phyloP scores from a whole-genome alignment of 805 yeast genomes.

The Saccharomycopsis sp. region DNA sequence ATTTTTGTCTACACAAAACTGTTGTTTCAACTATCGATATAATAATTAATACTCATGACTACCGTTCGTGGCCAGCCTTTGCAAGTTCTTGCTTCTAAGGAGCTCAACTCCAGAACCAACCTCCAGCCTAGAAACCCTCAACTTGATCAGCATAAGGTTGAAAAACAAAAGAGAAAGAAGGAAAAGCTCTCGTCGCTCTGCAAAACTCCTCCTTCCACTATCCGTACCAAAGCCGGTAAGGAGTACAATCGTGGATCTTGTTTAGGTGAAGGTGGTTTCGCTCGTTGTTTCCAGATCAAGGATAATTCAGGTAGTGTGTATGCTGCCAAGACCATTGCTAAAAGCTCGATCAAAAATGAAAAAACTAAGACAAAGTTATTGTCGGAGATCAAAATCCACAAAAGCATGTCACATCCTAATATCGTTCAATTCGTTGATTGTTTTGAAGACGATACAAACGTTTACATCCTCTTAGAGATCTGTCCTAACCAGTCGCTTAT shows the following conservation, averaged over 20 bases:
- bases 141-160: constrained; percentile 25
- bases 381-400: constrained; percentile 93
- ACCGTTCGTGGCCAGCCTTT: constrained; percentile 34
- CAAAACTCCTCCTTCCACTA: constrained; percentile 93
- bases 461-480: constrained; percentile 86
- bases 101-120: constrained; percentile 29
- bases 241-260: constrained; percentile 87
- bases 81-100: constrained; percentile 33
- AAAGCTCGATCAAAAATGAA: constrained; percentile 88
- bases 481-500: constrained; percentile 92
- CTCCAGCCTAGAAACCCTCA: constrained; percentile 13
- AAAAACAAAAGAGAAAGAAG: constrained; percentile 60
- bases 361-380: constrained; percentile 78
- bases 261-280: constrained; percentile 98
- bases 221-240: constrained; percentile 78
- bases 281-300: constrained; percentile 94
- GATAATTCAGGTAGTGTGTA: constrained; percentile 79
- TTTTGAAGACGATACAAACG: constrained; percentile 93
- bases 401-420: constrained; percentile 80
- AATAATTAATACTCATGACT: constrained; percentile 28
- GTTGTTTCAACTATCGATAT: not conserved
- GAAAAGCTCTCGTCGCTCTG: constrained; percentile 88
- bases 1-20: not conserved
- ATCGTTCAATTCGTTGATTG: constrained; percentile 92
- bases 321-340: constrained; percentile 96